Base-by-base conservation (phyloP, 768 basidiomycete genomes). In the Leccinum subgranulosum region DNA sequence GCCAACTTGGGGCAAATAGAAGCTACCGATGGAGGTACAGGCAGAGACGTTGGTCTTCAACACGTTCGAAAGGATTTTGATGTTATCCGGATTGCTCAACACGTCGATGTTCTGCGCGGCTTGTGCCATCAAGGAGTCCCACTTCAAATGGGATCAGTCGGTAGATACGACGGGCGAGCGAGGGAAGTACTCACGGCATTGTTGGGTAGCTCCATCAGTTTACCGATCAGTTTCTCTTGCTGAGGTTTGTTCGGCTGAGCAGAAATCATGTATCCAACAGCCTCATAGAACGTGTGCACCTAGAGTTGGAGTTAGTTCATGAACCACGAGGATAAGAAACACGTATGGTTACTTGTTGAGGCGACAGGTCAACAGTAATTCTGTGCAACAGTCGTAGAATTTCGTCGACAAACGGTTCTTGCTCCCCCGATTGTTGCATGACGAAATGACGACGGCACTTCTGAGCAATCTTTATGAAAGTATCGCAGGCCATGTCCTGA, bases 401-500 rank as follows among this genome's bases (percentile, higher is more conserved):
- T 74, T 99, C 97, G 66, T 98, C 95, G 47, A 99, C 90, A 73
- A 98, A 99, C 2, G 97, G 97, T 69, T 99, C 97, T 54, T 85
- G 85, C 74, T 99, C 97, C 58, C 94, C 94, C 9, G 94, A 88
- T 73, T 99, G 97, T 69, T 95, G 93, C 90, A 98, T 94, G 58
- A 99, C 94, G 66, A 99, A 99, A 74, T 99, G 97, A 54, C 96
- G 83, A 43, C 94, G 83, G 72, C 95, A 98, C 74, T 98, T 99
- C 73, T 99, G 97, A 23, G 97, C 94, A 65, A 99, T 99, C 77
- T 98, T 99, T 79, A 99, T 98, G 76, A 99, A 99, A 0, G 97
- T 99, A 72, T 99, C 97, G 75, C 97, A 99, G 48, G 97, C 97
- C 97, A 99, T 99, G 76, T 99, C 97, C 73, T 99, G 97, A 11